phyloP scores from a whole-genome alignment of 345 rosid species.

The Eucalyptus decipiens region DNA sequence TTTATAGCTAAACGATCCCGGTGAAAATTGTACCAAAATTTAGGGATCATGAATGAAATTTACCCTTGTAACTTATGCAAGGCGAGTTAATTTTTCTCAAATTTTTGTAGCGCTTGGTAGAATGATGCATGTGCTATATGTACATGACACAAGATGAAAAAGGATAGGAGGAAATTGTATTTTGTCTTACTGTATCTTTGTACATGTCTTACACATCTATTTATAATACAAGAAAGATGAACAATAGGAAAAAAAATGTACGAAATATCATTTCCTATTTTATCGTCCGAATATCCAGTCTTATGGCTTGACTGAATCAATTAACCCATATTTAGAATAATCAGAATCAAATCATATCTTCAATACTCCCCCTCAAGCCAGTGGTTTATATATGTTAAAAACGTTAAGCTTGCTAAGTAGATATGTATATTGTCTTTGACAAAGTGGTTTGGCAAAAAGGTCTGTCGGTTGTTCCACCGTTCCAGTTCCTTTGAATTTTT shows the following conservation, averaged over 20 bases:
- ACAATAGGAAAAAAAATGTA: rapidly evolving
- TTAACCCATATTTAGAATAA: no score
- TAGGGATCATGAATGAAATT: neutral
- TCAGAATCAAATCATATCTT: no score
- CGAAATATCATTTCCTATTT: no score
- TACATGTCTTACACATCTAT: neutral
- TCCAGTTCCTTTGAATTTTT: neutral
- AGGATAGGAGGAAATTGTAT: neutral
- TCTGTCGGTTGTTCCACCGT: rapidly evolving
- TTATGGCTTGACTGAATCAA: neutral
- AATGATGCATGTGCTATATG: neutral
- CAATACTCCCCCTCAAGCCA: neutral
- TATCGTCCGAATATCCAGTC: neutral
- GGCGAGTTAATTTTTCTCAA: neutral
- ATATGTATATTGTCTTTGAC: neutral
- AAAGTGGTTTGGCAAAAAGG: neutral
- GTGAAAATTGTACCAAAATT: neutral
- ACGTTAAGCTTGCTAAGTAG: rapidly evolving
- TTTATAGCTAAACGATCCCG: neutral
- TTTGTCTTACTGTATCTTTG: neutral
- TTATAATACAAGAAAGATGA: neutral
- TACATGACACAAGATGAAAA: no score
- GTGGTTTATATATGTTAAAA: neutral
- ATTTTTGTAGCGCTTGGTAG: neutral
- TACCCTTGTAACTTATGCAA: neutral